phyloP scores from a whole-genome alignment of 306 rosid species.

The Cajanus cajan region DNA sequence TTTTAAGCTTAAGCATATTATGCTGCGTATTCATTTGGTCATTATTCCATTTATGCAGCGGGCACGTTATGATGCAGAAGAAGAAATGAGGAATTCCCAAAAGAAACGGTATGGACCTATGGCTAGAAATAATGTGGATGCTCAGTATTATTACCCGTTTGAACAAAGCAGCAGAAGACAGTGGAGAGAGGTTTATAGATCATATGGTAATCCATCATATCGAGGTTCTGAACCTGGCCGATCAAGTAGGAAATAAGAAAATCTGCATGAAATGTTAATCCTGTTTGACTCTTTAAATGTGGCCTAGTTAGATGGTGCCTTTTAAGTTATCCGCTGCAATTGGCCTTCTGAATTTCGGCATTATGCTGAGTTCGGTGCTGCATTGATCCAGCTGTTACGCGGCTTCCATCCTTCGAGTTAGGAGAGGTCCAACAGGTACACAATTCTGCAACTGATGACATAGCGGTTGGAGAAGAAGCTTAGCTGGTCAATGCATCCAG shows the following conservation, averaged over 20 bases:
- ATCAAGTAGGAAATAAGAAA: conserved; percentile 51
- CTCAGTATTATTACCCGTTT: conserved; percentile 53
- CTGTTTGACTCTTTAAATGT: conserved; percentile 23
- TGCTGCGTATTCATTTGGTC: conserved; percentile 13
- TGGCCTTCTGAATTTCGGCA: conserved; percentile 4
- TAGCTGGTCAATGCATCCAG: conserved; percentile 3
- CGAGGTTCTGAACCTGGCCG: conserved; percentile 59
- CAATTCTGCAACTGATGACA: background rate
- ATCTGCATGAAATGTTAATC: conserved; percentile 14
- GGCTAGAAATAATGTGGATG: conserved; percentile 57
- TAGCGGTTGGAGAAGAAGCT: background rate
- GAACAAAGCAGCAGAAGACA: conserved; percentile 66
- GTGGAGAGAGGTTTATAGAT: conserved; percentile 73
- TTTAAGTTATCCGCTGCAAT: conserved; percentile 25
- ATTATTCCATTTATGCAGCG: conserved; percentile 53
- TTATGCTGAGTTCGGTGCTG: background rate
- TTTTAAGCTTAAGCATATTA: conserved; percentile 1
- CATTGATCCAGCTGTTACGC: background rate
- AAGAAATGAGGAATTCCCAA: conserved; percentile 76
- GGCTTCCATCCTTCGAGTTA: conserved; percentile 14
- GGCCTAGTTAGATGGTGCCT: conserved; percentile 23
- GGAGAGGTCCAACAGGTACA: background rate
- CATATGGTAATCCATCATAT: conserved; percentile 51
- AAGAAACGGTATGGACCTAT: conserved; percentile 67
- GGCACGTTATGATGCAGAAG: conserved; percentile 80